Evolutionary conservation across 1,284 basidiomycete species (phyloP).

Genomic region (Neonothopanus nambi): DNA sequence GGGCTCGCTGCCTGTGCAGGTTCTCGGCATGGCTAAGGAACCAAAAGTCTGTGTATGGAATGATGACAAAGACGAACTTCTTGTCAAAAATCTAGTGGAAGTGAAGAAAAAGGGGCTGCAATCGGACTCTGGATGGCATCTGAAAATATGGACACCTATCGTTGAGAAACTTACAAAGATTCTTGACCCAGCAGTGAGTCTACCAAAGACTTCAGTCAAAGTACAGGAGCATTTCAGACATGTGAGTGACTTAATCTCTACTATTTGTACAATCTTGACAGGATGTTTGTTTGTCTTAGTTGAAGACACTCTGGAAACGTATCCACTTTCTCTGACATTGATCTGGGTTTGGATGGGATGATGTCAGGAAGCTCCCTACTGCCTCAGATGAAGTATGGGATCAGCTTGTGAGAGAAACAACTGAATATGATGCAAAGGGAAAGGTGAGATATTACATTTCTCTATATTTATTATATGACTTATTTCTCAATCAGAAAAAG

Average conservation of each 20-base stretch:
- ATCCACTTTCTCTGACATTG: not conserved
- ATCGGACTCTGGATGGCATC: not conserved
- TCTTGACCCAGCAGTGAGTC: not conserved
- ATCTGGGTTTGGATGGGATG: slow-evolving; percentile 3
- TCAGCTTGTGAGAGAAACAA: not conserved
- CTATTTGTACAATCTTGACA: not conserved
- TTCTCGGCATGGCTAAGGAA: no score
- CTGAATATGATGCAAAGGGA: not conserved
- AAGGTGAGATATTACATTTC: not conserved
- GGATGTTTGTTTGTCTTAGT: no score
- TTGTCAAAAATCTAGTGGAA: not conserved
- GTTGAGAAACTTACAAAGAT: not conserved
- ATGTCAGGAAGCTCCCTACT: not conserved
- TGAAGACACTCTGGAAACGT: not conserved
- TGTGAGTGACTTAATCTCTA: not conserved
- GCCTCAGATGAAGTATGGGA: slow-evolving; percentile 5
- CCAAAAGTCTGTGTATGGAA: not conserved
- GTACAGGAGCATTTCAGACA: not conserved
- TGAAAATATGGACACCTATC: not conserved
- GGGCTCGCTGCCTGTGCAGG: no score
- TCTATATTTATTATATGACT: not conserved
- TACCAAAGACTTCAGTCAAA: not conserved
- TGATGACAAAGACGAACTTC: not conserved
- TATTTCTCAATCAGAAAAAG: not conserved
- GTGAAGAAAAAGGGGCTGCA: not conserved